A percentile compares a stretch with the other conserved stretches of the same genome.
These are phyloP conservation scores for button mushroom (Agaricus bisporus) DNA, from an alignment of 768 basidiomycete species.

Conservation along the genomic window DNA sequence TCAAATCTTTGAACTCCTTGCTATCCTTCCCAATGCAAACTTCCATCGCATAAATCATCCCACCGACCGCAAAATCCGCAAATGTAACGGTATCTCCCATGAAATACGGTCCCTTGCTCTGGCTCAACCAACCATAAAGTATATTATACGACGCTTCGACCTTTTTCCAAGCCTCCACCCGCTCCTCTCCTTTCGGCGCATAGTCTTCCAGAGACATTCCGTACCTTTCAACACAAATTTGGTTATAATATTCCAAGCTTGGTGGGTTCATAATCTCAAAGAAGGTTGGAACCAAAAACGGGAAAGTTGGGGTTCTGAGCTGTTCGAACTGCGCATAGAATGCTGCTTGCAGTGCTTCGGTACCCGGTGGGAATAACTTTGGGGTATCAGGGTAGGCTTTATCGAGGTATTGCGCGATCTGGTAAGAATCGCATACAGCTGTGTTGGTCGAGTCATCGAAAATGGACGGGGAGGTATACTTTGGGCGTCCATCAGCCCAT, in stretches of 20 bases:
- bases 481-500: conserved; percentile 17
- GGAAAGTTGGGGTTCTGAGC: conserved; percentile 9
- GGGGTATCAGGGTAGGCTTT: conserved; percentile 31
- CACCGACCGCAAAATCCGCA: conserved; percentile 10
- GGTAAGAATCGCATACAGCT: conserved; percentile 28
- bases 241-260: conserved; percentile 9
- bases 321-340: conserved; percentile 16
- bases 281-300: conserved; percentile 2
- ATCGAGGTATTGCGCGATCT: conserved; percentile 40
- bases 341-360: conserved; percentile 24
- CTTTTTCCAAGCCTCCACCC: background rate
- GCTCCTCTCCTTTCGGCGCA: conserved; percentile 1
- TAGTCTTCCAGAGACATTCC: background rate
- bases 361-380: conserved; percentile 25
- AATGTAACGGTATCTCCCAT: conserved; percentile 10
- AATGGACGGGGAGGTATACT: conserved; percentile 39
- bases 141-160: conserved; percentile 1
- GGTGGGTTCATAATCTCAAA: conserved; percentile 1
- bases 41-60: conserved; percentile 5
- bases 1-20: conserved; percentile 15
- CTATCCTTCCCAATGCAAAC: conserved; percentile 14
- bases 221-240: background rate
- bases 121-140: conserved; percentile 7
- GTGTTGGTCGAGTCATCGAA: conserved; percentile 31
- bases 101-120: background rate